These are phyloP conservation scores for Backusella macrospora DNA, from an alignment of 192 early-diverging fungal genomes.

Conservation along the genomic window DNA sequence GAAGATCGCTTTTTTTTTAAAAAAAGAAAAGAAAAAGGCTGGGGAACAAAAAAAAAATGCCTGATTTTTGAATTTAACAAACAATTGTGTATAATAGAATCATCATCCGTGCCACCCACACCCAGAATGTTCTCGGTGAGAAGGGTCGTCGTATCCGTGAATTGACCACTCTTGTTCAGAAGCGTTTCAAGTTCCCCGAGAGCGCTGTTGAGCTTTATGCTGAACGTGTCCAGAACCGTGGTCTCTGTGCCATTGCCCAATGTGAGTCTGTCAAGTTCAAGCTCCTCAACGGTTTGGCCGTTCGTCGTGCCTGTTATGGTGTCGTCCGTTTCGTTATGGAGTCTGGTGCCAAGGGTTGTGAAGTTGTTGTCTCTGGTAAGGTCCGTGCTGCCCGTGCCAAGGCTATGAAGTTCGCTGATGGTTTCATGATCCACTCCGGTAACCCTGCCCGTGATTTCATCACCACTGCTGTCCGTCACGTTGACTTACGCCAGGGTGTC, in stretches of 20 bases:
- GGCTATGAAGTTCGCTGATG: slow-evolving; percentile 99
- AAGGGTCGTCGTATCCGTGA: slow-evolving; percentile 99
- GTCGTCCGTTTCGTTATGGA: slow-evolving; percentile 99
- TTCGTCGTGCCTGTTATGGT: slow-evolving; percentile 97
- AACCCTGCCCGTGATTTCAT: slow-evolving; percentile 96
- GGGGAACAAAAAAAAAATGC: too few species aligned
- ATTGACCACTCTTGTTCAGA: slow-evolving; percentile 97
- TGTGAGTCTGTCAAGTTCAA: slow-evolving; percentile 99
- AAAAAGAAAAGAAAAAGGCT: neutral
- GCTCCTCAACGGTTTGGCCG: slow-evolving; percentile 95
- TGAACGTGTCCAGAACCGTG: slow-evolving; percentile 95
- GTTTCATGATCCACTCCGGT: slow-evolving; percentile 99
- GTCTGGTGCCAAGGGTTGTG: slow-evolving; percentile 98
- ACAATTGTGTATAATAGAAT: slow-evolving; percentile 48
- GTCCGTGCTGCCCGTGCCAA: slow-evolving; percentile 99
- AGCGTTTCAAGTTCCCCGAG: slow-evolving; percentile 99
- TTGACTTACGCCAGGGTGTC: slow-evolving; percentile 97
- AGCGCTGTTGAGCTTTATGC: slow-evolving; percentile 99
- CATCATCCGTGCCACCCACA: slow-evolving; percentile 98
- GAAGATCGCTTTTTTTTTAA: too few species aligned
- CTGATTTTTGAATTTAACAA: too few species aligned
- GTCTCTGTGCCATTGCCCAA: slow-evolving; percentile 98
- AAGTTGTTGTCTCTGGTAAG: slow-evolving; percentile 99
- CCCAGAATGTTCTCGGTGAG: slow-evolving; percentile 96
- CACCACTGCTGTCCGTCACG: slow-evolving; percentile 95